Base-by-base conservation (phyloP, 495 filamentous ascomycete species). In the Trichoderma asperelloides region DNA sequence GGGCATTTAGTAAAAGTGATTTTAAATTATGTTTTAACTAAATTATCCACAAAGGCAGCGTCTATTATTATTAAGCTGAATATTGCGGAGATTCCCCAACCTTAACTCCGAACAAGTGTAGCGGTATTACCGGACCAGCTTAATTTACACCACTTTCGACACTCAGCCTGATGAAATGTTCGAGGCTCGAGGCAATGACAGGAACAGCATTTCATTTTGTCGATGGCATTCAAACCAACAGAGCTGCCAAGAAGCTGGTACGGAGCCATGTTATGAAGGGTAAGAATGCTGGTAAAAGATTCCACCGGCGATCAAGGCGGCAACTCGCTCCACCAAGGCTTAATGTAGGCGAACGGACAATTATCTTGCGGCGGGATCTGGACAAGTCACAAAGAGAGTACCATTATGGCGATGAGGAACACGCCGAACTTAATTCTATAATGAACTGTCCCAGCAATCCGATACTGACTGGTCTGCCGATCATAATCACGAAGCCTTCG, bases 261-360 rank as follows among this genome's bases (percentile, higher is more conserved):
- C 15, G 64, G 30, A 47, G 64, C 64, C 64, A 66, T 57, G 64
- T 43, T 2, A 66, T 66, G 64, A 66, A 43, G 27, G 64, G 64
- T 12, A 66, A 66, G 40, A 66, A 66, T 57, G 64, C 40, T 18
- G 64, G 64, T 4, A 66, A 66, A 45, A 71, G 62, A 57, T 60
- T 73, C 28, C 68, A 70, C 57, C 68, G 72, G 39, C 65, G 47
- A n/a, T 74, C 71, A 63, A 73, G 69, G 63, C 60, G 64, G 11
- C 67, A 64, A 43, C n/a, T 68, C 37, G 66, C 43, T 18, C 30
- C 21, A 8, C 11, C 64, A 9, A 23, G 30, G 16, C 64, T 64
- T 67, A 33, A 67, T 66, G 45, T 30, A 67, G 28, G 65, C 70
- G 47, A 51, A 67, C 47, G 62, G 41, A 45, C 41, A 45, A 18